Evolutionary conservation across 352 stramenopile species (phyloP).

Genomic region (Albugo candida): DNA sequence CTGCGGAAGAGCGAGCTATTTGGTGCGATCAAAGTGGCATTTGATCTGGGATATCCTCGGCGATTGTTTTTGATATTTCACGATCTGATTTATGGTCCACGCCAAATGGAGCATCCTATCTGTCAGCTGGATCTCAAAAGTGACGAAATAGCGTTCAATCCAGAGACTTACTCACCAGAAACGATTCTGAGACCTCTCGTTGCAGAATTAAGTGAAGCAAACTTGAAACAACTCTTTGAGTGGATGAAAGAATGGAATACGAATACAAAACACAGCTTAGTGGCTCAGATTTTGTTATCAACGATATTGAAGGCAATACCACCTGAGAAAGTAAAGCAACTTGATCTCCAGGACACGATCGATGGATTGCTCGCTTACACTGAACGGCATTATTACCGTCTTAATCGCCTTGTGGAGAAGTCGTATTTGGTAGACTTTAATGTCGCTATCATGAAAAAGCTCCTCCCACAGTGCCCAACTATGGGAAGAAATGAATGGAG

Average conservation of each 20-base stretch:
- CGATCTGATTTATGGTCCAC: conserved; percentile 57
- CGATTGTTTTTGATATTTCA: conserved; percentile 84
- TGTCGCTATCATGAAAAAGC: conserved; percentile 73
- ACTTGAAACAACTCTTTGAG: conserved; percentile 79
- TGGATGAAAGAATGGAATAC: conserved; percentile 98
- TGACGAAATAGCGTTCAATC: conserved; percentile 15
- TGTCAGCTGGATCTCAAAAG: conserved; percentile 9
- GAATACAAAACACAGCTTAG: conserved; percentile 83
- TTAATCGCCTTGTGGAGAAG: conserved; percentile 91
- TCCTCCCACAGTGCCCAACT: conserved; percentile 22
- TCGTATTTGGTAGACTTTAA: conserved; percentile 94
- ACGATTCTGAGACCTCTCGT: conserved; percentile 44
- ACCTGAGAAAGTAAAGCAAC: conserved; percentile 37
- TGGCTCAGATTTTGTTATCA: conserved; percentile 88
- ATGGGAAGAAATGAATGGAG: conserved; percentile 10
- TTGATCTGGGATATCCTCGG: conserved; percentile 87
- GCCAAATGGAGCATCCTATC: conserved; percentile 33
- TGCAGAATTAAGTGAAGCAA: conserved; percentile 54
- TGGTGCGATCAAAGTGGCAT: conserved; percentile 65
- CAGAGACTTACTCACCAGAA: conserved; percentile 33
- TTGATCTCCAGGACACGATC: conserved; percentile 65
- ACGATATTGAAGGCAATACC: conserved; percentile 66
- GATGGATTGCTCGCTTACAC: conserved; percentile 92
- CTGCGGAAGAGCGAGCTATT: conserved; percentile 83
- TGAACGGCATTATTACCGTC: conserved; percentile 92